Evolutionary conservation across 2,329 filamentous ascomycete genomes (phyloP).

Genomic region (Madurella mycetomatis): DNA sequence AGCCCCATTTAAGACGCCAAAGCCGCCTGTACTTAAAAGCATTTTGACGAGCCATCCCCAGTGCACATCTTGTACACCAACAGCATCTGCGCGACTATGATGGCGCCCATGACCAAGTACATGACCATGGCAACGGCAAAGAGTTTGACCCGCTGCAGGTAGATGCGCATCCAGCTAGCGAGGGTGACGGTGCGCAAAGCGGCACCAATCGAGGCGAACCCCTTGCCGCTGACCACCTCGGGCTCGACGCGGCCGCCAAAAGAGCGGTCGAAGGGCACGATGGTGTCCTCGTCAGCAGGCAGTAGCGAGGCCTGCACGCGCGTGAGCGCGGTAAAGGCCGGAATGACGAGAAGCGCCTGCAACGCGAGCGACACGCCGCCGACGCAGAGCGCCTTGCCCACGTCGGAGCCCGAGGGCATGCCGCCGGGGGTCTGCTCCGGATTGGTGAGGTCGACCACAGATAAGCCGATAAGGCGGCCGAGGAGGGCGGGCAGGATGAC

Average conservation of each 20-base stretch:
- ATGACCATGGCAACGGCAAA: slow-evolving; percentile 50
- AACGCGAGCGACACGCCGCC: slow-evolving; percentile 44
- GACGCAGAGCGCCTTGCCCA: slow-evolving; percentile 46
- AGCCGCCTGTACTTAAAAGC: not conserved
- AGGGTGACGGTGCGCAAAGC: slow-evolving; percentile 77
- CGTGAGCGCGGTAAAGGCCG: slow-evolving; percentile 69
- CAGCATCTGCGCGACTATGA: slow-evolving; percentile 28
- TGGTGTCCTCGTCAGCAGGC: slow-evolving; percentile 72
- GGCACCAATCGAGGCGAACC: slow-evolving; percentile 66
- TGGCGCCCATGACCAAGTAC: slow-evolving; percentile 41
- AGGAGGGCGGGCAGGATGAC: slow-evolving; percentile 45
- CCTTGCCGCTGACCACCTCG: slow-evolving; percentile 67
- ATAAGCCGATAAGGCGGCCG: slow-evolving; percentile 45
- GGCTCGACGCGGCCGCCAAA: slow-evolving; percentile 74
- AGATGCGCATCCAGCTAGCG: slow-evolving; percentile 65
- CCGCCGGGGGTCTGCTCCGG: slow-evolving; percentile 36
- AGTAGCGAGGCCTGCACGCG: slow-evolving; percentile 86
- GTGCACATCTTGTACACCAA: slow-evolving; percentile 38
- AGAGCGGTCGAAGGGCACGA: slow-evolving; percentile 85
- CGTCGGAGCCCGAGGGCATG: slow-evolving; percentile 39
- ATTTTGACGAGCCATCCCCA: not conserved
- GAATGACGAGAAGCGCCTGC: slow-evolving; percentile 64
- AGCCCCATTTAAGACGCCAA: not conserved
- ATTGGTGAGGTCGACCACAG: slow-evolving; percentile 31
- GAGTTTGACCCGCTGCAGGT: slow-evolving; percentile 73